These are phyloP conservation scores for Ascochyta pisi DNA, from an alignment of 2,329 filamentous ascomycete genomes.

Conservation along the genomic window DNA sequence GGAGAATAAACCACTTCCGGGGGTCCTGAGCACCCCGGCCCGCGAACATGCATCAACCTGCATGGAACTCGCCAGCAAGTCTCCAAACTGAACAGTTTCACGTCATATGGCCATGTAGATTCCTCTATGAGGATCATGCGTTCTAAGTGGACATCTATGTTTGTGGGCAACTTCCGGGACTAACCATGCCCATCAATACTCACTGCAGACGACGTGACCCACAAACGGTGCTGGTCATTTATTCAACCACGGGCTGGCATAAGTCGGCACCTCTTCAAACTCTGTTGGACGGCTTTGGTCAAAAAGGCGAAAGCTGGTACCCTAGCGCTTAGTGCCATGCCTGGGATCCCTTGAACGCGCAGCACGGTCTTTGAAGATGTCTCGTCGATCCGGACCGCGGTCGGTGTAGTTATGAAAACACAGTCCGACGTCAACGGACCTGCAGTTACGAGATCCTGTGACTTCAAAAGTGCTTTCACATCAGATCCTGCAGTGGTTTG, in stretches of 20 bases:
- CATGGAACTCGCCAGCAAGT: constrained; percentile 7
- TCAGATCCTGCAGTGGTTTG: constrained; percentile 2
- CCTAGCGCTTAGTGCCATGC: constrained; percentile 28
- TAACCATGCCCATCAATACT: constrained; percentile 12
- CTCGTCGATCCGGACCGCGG: constrained; percentile 14
- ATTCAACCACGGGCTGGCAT: constrained; percentile 18
- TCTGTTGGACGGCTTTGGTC: constrained; percentile 21
- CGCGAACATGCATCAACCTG: constrained; percentile 13
- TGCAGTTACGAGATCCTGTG: constrained; percentile 18
- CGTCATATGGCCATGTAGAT: constrained; percentile 4
- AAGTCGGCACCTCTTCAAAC: constrained; percentile 19
- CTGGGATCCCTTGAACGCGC: constrained; percentile 20
- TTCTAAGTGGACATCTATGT: background rate
- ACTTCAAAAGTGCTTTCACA: constrained; percentile 9
- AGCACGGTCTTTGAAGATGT: constrained; percentile 18
- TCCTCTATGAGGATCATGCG: constrained; percentile 2
- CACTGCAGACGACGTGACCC: constrained; percentile 13
- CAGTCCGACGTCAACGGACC: constrained; percentile 3
- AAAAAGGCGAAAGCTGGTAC: constrained; percentile 15
- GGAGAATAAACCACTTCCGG: constrained; percentile 12
- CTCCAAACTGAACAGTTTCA: constrained; percentile 6
- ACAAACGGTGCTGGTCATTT: constrained; percentile 21
- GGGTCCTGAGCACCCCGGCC: background rate
- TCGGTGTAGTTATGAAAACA: constrained; percentile 5
- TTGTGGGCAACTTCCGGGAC: background rate